These are phyloP conservation scores for Cynara cardunculus DNA, from an alignment of 129 eudicot genomes.

Conservation along the genomic window DNA sequence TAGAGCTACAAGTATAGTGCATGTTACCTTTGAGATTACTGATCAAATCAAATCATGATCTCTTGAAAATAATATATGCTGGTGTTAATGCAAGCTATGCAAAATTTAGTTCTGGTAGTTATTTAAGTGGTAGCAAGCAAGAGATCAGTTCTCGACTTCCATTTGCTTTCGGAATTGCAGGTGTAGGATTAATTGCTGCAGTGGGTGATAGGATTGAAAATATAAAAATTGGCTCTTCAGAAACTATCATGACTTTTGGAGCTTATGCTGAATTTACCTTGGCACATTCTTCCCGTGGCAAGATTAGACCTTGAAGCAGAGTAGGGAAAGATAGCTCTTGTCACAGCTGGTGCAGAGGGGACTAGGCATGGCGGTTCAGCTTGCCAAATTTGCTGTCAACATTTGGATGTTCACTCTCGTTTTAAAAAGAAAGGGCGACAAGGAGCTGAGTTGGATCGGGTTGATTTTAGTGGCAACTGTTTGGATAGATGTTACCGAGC, in stretches of 20 bases:
- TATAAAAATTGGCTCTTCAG: conserved; percentile 72
- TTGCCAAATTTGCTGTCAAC: conserved; percentile 94
- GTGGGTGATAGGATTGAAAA: conserved; percentile 72
- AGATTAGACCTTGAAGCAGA: conserved; percentile 94
- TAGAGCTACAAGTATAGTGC: conserved; percentile 63
- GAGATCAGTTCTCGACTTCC: conserved; percentile 70
- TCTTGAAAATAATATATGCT: conserved; percentile 77
- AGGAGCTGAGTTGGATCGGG: too few relatives aligned
- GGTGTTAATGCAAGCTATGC: conserved; percentile 98
- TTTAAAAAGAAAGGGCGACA: too few relatives aligned
- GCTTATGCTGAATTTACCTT: conserved; percentile 72
- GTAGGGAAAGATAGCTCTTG: conserved; percentile 72
- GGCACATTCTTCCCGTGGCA: conserved; percentile 90
- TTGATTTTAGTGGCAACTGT: too few relatives aligned
- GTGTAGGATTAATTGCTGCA: conserved; percentile 87
- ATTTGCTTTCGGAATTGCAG: conserved; percentile 91
- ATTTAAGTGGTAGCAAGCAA: conserved; percentile 60
- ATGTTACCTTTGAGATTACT: conserved; percentile 54
- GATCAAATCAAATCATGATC: conserved; percentile 70
- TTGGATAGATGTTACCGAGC: too few relatives aligned
- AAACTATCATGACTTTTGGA: conserved; percentile 88
- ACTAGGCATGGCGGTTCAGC: conserved; percentile 99
- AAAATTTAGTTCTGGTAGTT: conserved; percentile 83
- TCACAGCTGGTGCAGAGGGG: conserved; percentile 98
- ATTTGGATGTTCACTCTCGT: background rate